Evolutionary conservation across 2,329 filamentous ascomycete genomes (phyloP), one percentile per base, ranked within the genome.

Genomic region (Penicillium sp.): DNA sequence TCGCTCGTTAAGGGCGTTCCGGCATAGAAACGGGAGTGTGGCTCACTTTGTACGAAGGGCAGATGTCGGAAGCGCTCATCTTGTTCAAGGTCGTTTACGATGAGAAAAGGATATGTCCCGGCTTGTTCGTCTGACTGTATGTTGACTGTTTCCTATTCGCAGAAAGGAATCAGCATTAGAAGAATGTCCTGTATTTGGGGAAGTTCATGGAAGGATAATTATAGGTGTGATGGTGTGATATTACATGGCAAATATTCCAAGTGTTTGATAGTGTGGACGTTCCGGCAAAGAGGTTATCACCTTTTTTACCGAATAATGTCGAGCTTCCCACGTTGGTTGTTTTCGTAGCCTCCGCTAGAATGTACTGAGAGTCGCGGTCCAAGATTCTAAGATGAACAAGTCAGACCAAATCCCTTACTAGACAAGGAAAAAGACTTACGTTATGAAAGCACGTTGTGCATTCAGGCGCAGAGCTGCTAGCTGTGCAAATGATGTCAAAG

Each of bases 1-100:
- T 33, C 76, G 74, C 52, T 86, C 79, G 61, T 87, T 84, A 2
- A 84, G 74, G 5, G 87, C 79, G 52, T 80, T 79, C 86, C 51
- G 87, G 84, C 33, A 78, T 75, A 60, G 80, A 79, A 37, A 81
- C 80, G 48, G 77, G 78, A 3, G 76, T 79, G 8, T 80, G 72
- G 72, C 50, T 63, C 62, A 6, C 55, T 59, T 5, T 55, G 52
- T 7, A 77, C 73, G 39, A 73, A 71, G 14, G 64, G 63, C 33
- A 71, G 67, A 31, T 70, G 48, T 41, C 67, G 71, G 57, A 73
- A 77, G 21, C 56, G 62, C 6, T 72, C 64, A 57, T 79, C 67
- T 22, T 66, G 57, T 14, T 63, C 57, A 16, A 77, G 60, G 56
- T 79, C 75, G 24, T 65, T 64, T 50, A 77, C 59, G 11, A 77